Base-by-base conservation (phyloP, 805 yeast species). In the Candida takata region DNA sequence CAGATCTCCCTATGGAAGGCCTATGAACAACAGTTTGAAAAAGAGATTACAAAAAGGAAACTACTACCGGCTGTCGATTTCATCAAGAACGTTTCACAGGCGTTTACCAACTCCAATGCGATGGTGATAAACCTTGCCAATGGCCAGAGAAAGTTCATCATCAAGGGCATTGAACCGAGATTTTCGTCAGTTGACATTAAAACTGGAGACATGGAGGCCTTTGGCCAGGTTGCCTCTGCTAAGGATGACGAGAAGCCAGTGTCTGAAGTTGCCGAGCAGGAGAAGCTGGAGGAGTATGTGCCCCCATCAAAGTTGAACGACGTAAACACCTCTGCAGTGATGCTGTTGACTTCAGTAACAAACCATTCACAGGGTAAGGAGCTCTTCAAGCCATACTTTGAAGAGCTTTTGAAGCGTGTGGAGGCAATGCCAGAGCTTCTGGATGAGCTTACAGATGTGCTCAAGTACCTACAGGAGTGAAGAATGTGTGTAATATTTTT, bases 1-100 rank as follows among this genome's bases (percentile, higher is more conserved):
- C 98, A 92, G 61, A 88, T 92, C 18, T 83, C 94, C 14, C 70
- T 92, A 29, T 92, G 98, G 98, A 85, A 87, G 57, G 77, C 95
- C 1, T 92, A 92, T 61, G 97, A 92, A 57, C 65, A 77, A 11
- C 92, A 83, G 55, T 92, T 92, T 51, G 81, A 81, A 42, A 72
- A 70, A 36, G 74, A 72, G 36, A 65, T 65, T 4, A 11, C 64
- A 49, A 67, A 73, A 26, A 67, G 70, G 37, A 74, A 77, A 47
- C 63, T 90, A 33, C 67, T 90, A 23, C 95, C 96, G 1, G 98
- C 98, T 0, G 97, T 92, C 10, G 97, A 92, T 47, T 92, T 92
- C 58, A 92, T 92, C 57, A 86, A 90, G 51, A 90, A 92, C 54
- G 97, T 90, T 15, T 81, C 88, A 24, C 75, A 77, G 41, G 95